A percentile compares a stretch with the other conserved stretches of the same genome.
phyloP scores from a whole-genome alignment of 179 eudicot species.

The Nepenthes alata region DNA sequence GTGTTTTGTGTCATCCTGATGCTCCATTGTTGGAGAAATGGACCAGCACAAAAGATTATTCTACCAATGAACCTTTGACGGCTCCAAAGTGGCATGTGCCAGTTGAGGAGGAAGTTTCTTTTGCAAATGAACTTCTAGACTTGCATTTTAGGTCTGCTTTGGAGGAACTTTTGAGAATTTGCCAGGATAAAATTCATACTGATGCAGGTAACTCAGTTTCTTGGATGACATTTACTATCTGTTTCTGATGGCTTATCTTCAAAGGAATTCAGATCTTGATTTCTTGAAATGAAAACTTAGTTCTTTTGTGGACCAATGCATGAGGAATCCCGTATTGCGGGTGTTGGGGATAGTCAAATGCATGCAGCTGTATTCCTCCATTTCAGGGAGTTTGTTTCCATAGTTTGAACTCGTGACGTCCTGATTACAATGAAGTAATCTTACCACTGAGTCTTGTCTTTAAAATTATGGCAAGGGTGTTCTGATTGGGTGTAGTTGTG shows the following conservation, averaged over 20 bases:
- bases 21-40: slow-evolving; percentile 71
- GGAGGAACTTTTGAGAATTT: slow-evolving; percentile 67
- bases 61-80: slow-evolving; percentile 30
- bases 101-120: slow-evolving; percentile 56
- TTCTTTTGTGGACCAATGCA: too few relatives aligned
- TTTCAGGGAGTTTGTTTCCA: too few relatives aligned
- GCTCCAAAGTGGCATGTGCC: slow-evolving; percentile 94
- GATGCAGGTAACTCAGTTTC: slow-evolving; percentile 53
- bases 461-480: too few relatives aligned
- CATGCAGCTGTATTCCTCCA: too few relatives aligned
- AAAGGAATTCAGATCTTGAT: neutral
- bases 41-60: slow-evolving; percentile 66
- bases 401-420: too few relatives aligned
- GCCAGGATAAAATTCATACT: slow-evolving; percentile 65
- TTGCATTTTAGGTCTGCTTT: slow-evolving; percentile 77
- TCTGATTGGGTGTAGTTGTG: too few relatives aligned
- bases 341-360: too few relatives aligned
- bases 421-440: too few relatives aligned
- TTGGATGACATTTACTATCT: neutral
- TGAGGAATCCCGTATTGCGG: too few relatives aligned
- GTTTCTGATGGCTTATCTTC: neutral
- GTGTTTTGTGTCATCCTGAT: slow-evolving; percentile 52
- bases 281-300: neutral
- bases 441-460: too few relatives aligned
- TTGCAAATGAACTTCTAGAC: slow-evolving; percentile 81